Evolutionary conservation across 352 stramenopile species (phyloP), one percentile per base, ranked within the genome.

Genomic region (Globisporangium radiosum): DNA sequence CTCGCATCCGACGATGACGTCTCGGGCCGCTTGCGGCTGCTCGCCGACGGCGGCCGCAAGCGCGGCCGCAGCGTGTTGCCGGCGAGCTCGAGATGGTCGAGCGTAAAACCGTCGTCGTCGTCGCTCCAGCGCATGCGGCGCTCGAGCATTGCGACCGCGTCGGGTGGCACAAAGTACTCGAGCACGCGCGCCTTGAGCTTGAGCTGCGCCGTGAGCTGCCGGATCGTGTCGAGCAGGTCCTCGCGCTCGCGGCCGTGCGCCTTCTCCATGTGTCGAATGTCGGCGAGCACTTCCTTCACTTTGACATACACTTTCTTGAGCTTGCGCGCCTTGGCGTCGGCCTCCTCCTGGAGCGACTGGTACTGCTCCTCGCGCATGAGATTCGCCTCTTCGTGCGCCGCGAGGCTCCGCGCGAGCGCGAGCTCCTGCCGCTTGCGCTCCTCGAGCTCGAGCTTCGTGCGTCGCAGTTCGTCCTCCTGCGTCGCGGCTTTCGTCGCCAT

Each of bases 161-260:
- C 79, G 0, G 72, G 68, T 2, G 87, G 87, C 64, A 94, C 95
- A 62, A 98, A 98, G 59, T 95, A 87, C 44, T 95, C 78, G 15
- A 98, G 76, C 38, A 98, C 66, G 5, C 98, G 78, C 51, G 96
- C 78, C 70, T 98, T 98, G 19, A 99, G 79, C 76, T 99, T 98
- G 54, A 98, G 68, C 57, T 98, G 91, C 11, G 81, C 87, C n/a
- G 90, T 97, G 40, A 99, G 76, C 67, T 98, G 85, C 13, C 96
- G 86, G 53, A 99, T 98, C 5, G 91, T 97, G 64, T 98, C 92
- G 19, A 99, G 67, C 59, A 98, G 76, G 57, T 98, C 95, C 54
- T 97, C 92, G 38, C 92, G 86, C 68, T 99, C 96, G 4, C 80
- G 79, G 15, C 68, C 68, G 56, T 98, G 97, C 38, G 96, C 92